These are phyloP conservation scores for Globisporangium nodosum DNA, from an alignment of 352 stramenopile species.

Conservation along the genomic window DNA sequence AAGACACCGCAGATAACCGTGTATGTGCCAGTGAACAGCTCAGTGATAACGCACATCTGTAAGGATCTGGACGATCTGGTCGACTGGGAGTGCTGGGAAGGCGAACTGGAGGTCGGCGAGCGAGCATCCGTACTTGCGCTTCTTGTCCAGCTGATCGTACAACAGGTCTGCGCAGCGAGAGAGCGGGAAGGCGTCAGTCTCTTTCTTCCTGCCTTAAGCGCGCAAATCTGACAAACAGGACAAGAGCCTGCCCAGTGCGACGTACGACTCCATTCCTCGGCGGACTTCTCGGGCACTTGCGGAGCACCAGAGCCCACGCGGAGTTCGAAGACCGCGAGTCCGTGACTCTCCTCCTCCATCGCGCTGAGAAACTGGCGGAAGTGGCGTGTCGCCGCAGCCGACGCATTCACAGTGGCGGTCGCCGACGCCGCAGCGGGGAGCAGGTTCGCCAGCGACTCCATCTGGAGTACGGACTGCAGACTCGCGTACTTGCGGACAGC, in stretches of 20 bases:
- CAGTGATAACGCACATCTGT: conserved; percentile 32
- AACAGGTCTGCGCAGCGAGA: conserved; percentile 26
- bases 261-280: conserved; percentile 58
- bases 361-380: conserved; percentile 61
- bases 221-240: neutral
- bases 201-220: too few relatives aligned
- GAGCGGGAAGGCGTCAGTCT: neutral
- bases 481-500: conserved; percentile 60
- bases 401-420: conserved; percentile 11
- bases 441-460: conserved; percentile 41
- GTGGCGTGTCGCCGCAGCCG: conserved; percentile 30
- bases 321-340: conserved; percentile 59
- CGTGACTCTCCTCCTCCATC: conserved; percentile 43
- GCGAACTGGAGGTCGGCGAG: conserved; percentile 54
- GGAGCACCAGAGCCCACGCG: conserved; percentile 9
- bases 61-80: conserved; percentile 48
- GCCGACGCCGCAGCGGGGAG: conserved; percentile 18
- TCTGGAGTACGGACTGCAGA: conserved; percentile 44
- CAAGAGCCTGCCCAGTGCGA: conserved; percentile 3
- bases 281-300: conserved; percentile 17
- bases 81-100: conserved; percentile 39
- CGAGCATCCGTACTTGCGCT: conserved; percentile 26
- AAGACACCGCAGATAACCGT: too few relatives aligned
- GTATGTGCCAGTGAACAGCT: neutral
- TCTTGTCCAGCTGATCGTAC: conserved; percentile 33